These are phyloP conservation scores for Botryotinia globosa DNA, from an alignment of 2,329 filamentous ascomycete species.

Conservation along the genomic window DNA sequence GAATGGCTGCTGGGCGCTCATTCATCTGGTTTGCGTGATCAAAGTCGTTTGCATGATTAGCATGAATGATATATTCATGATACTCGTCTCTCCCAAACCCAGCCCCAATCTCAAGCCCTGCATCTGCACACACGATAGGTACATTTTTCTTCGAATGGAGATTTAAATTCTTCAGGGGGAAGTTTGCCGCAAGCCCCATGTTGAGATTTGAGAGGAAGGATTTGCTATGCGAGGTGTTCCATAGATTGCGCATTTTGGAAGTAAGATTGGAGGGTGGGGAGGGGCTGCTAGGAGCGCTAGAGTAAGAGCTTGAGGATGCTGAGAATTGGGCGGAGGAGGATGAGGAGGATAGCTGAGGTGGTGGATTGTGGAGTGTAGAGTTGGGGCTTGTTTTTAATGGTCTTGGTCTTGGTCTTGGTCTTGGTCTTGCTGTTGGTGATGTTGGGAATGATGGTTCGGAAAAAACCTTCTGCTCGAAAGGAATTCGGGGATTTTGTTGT, in stretches of 20 bases:
- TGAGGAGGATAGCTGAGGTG: neutral
- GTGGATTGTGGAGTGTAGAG: neutral
- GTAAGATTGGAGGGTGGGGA: neutral
- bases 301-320: neutral
- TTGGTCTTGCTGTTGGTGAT: neutral
- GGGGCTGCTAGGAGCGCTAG: neutral
- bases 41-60: neutral
- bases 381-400: neutral
- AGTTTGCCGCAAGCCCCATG: neutral
- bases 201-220: neutral
- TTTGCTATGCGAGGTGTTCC: neutral
- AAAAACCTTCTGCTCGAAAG: neutral
- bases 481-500: neutral
- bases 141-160: neutral
- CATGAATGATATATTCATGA: neutral
- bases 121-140: neutral
- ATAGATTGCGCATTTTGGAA: neutral
- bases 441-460: neutral
- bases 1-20: neutral
- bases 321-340: neutral
- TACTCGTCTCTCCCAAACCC: neutral
- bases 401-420: neutral
- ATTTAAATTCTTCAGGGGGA: neutral
- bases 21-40: neutral
- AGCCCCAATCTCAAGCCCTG: too few relatives aligned